Evolutionary conservation across 257 asterid genomes (phyloP).

Genomic region (Penstemon davidsonii): DNA sequence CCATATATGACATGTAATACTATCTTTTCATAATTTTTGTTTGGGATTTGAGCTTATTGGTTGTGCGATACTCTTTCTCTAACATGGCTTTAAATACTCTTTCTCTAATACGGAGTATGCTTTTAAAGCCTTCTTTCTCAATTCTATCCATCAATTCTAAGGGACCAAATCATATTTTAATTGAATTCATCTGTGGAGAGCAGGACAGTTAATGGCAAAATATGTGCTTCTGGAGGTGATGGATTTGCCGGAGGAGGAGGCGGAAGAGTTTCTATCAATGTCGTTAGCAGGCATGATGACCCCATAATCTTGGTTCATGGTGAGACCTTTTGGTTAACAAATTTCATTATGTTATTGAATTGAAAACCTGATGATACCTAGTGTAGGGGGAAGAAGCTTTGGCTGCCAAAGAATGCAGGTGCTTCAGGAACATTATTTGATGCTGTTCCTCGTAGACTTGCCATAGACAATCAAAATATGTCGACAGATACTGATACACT

Average conservation of each 20-base stretch:
- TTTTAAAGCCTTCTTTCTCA: conserved; percentile 2
- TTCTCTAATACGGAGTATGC: background rate
- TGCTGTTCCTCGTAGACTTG: conserved; percentile 82
- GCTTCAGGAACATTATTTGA: conserved; percentile 92
- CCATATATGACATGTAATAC: conserved; percentile 7
- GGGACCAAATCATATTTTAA: conserved; percentile 26
- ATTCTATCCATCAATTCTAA: conserved; percentile 9
- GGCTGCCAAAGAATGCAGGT: conserved; percentile 85
- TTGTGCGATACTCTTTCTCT: background rate
- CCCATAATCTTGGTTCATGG: conserved; percentile 68
- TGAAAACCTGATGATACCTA: conserved; percentile 8
- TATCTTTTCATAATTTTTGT: conserved; percentile 1
- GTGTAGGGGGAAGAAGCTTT: conserved; percentile 77
- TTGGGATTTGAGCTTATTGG: background rate
- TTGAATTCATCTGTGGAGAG: conserved; percentile 35
- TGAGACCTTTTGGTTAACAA: conserved; percentile 36
- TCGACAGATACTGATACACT: conserved; percentile 81
- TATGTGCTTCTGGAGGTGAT: conserved; percentile 84
- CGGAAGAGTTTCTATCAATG: conserved; percentile 79
- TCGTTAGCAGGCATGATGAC: conserved; percentile 74
- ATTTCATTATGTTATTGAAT: conserved; percentile 13
- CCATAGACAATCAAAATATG: conserved; percentile 70
- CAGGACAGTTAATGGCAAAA: conserved; percentile 82
- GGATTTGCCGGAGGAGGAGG: conserved; percentile 99
- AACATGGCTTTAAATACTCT: background rate